phyloP scores from a whole-genome alignment of 2,329 filamentous ascomycete genomes.

The Fusarium sp. region DNA sequence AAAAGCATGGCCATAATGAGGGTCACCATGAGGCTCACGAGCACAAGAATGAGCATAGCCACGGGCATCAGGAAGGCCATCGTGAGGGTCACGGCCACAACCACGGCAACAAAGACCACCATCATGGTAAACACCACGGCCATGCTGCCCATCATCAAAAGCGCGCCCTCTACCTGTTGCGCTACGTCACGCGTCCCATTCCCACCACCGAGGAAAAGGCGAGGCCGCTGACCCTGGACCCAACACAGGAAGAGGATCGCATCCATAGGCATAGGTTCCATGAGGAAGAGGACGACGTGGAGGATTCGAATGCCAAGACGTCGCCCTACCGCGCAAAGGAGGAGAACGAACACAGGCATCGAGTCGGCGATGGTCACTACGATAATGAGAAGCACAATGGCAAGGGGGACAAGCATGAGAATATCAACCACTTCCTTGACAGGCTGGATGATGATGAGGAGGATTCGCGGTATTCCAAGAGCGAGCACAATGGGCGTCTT shows the following conservation, averaged over 20 bases:
- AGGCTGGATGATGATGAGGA: background rate
- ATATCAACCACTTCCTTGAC: background rate
- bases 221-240: background rate
- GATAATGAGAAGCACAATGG: background rate
- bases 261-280: background rate
- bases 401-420: background rate
- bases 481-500: background rate
- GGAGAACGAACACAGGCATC: background rate
- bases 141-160: background rate
- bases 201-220: background rate
- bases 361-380: background rate
- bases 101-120: background rate
- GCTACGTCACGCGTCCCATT: background rate
- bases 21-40: background rate
- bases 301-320: background rate
- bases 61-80: background rate
- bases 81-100: too few species aligned
- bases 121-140: background rate
- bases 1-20: background rate
- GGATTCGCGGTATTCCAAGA: background rate
- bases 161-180: background rate
- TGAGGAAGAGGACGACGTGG: background rate
- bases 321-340: background rate
- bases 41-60: background rate
- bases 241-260: background rate